Evolutionary conservation across 2,329 filamentous ascomycete genomes (phyloP), one percentile per base, ranked within the genome.

Genomic region (Escovopsis sp.): DNA sequence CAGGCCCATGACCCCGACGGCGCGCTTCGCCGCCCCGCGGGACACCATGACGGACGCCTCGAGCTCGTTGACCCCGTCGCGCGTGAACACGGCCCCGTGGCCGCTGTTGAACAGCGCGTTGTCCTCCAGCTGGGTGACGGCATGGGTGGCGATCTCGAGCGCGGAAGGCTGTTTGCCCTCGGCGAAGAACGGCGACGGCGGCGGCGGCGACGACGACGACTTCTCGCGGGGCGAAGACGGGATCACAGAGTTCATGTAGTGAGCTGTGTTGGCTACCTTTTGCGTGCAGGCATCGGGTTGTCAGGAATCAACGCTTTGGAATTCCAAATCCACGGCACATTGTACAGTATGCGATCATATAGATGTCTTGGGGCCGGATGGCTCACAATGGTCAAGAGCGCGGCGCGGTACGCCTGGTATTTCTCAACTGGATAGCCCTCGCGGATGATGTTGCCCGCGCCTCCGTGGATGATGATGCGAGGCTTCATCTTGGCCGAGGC

Each of bases 1-100:
- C 12, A 94, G 58, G 3, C 84, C 74, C 63, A 84, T 84, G 6
- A 86, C 76, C 3, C 84, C 84, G 0, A 84, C 82, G 13, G 79
- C 85, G 31, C 84, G 74, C 66, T 94, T 94, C 34, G 76, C 71
- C 43, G 68, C 67, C 0, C 80, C 81, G 25, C 70, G 70, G 2
- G 81, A 83, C 0, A 93, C 82, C 86, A 94, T 94, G 40, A 94
- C 74, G 8, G 78, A 84, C 2, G 84, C 84, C 62, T 94, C 87
- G 46, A 94, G 77, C 63, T 94, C 84, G 57, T 88, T 87, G 47
- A 79, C 72, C 14, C 87, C 88, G 49, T 81, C 79, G 39, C 79
- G 76, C 1, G 85, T 94, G 60, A 93, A 94, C 15, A 94, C 86
- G 39, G 86, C 84, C 41, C 88, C 88, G 52, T 78, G 79, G 7